Evolutionary conservation across 2,329 filamentous ascomycete genomes (phyloP), one percentile per base, ranked within the genome.

Genomic region (Fusarium oxysporum): DNA sequence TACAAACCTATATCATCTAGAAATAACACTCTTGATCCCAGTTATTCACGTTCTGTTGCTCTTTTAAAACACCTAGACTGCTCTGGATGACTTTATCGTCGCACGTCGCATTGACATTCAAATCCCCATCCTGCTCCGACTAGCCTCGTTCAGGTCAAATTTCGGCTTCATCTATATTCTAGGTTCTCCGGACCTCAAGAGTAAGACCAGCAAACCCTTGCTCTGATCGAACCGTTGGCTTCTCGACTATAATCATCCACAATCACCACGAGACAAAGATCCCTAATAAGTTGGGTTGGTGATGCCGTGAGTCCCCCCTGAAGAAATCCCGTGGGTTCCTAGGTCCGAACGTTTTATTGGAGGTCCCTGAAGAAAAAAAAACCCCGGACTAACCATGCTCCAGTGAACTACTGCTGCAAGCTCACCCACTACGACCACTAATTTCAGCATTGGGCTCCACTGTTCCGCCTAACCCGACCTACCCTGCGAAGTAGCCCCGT

Each of bases 301-400:
- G 61, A 44, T 43, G n/a, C 35, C 35, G 28, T 45, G 28, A 28
- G 38, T 33, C 12, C 19, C 25, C 70, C 63, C 64, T 73, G 69
- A 68, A 59, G 45, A 59, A 60, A 48, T 61, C 70, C 57, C 63
- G 37, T 25, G 57, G 44, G 44, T 45, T 35, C 33, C 38, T 32
- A 33, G 28, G n/a, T 40, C 44, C 54, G 58, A 55, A 44, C 65
- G 64, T 63, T 68, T 23, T 33, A 35, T 40, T 66, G 56, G 41
- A 55, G 59, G 50, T 62, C 60, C 62, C 65, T 74, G 63, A 61
- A 70, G 45, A 53, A 30, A 67, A 63, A 65, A 67, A 38, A n/a
- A 21, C 3, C 67, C 68, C 70, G 74, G 73, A 76, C 71, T 75
- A 71, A 72, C 58, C 60, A 68, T 71, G 58, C 58, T 73, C 70